Base-by-base conservation (phyloP, 2,329 filamentous ascomycete species). In the Fusarium foetens region DNA sequence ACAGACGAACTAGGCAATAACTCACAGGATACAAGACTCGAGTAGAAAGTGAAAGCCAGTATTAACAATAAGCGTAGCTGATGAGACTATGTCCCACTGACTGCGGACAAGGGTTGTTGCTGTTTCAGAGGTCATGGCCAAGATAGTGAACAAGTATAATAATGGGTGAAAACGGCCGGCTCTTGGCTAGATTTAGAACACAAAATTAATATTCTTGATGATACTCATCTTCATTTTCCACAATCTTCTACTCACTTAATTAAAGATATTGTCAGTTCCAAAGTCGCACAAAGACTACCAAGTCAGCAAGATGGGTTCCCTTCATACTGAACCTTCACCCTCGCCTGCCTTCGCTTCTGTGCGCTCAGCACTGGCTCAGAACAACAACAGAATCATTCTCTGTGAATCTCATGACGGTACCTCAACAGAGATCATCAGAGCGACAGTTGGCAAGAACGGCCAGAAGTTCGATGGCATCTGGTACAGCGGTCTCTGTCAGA, bases 401-500 rank as follows among this genome's bases (percentile, higher is more conserved):
- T 66, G 63, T 25, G 63, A 66, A 39, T 55, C 61, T 8, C 63
- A 66, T 12, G 63, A 66, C 41, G 59, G 63, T 5, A 38, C 43
- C 11, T 66, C 63, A 11, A 66, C 63, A 29, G 63, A 66, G 36
- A 63, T 66, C 43, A 63, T 66, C 38, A 55, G 63, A 43, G 48
- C 38, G 21, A 51, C 63, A 12, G 38, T 66, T 35, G 63, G 43
- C 12, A 58, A 52, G 17, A 51, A 66, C 16, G 63, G 63, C 59
- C 59, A 66, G 45, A 48, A 23, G 23, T 66, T 66, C 16, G 58
- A 66, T 21, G 63, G 63, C 33, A 63, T 66, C 59, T 66, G 63
- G 63, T 63, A 63, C 59, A 66, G 63, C n/a, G 63, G 63, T 13
- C 63, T 66, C 61, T 63, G 59, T 33, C 63, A 66, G 63, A 66